Conservation (phyloP, 805 yeast genomes). For the Lipomyces orientalis region DNA sequence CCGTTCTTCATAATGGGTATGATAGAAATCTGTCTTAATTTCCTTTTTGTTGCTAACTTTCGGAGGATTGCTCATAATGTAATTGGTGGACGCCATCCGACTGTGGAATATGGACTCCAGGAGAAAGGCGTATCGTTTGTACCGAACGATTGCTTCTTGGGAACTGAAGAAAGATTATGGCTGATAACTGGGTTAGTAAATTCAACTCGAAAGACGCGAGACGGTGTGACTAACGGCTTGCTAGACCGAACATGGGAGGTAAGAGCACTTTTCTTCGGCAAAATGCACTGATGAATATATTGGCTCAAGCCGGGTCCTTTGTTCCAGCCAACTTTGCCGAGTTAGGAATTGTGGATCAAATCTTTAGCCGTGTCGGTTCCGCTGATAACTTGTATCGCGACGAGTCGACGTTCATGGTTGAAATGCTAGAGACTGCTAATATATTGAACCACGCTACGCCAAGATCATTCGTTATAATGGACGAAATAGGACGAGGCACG, state of each 20-base stretch:
- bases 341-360: constrained; percentile 75
- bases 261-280: constrained; percentile 78
- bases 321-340: constrained; percentile 70
- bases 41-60: background rate
- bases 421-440: constrained; percentile 81
- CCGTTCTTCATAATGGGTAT: constrained; percentile 57
- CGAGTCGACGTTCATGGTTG: constrained; percentile 90
- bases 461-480: constrained; percentile 75
- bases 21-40: background rate
- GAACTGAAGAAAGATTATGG: constrained; percentile 32
- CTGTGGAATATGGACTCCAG: constrained; percentile 77
- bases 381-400: constrained; percentile 77
- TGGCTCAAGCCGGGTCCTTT: constrained; percentile 77
- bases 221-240: background rate
- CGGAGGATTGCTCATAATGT: constrained; percentile 44
- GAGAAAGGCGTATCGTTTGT: constrained; percentile 56
- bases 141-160: constrained; percentile 51
- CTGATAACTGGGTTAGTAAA: constrained; percentile 32
- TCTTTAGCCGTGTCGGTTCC: constrained; percentile 75
- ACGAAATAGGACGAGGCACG: constrained; percentile 91
- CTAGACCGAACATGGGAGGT: constrained; percentile 66
- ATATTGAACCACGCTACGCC: constrained; percentile 70
- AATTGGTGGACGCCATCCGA: constrained; percentile 76
- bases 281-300: constrained; percentile 68
- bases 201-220: background rate